Conservation (phyloP, 2,329 filamentous ascomycete species). For the Graphiopsis chlorocephala region DNA sequence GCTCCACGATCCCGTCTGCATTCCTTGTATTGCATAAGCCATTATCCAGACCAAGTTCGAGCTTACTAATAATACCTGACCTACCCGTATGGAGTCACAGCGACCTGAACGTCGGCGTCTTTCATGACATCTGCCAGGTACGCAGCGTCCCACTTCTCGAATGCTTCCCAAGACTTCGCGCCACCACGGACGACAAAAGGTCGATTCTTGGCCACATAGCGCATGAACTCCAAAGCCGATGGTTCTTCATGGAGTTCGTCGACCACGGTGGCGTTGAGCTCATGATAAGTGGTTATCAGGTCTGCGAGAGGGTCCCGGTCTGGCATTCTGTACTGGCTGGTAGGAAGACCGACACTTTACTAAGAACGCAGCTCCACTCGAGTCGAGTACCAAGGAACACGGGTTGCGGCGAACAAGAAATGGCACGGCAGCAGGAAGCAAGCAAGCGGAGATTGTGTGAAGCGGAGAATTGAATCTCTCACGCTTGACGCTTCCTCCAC, state of each 20-base stretch:
- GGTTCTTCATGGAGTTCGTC: slow-evolving; percentile 64
- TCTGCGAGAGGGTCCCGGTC: slow-evolving; percentile 3
- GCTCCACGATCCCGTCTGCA: slow-evolving; percentile 61
- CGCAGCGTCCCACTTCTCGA: slow-evolving; percentile 58
- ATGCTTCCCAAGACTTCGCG: slow-evolving; percentile 62
- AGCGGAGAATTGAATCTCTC: neutral
- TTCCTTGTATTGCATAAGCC: slow-evolving; percentile 44
- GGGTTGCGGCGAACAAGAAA: neutral
- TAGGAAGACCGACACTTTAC: neutral
- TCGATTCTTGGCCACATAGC: slow-evolving; percentile 69
- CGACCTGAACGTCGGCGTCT: slow-evolving; percentile 65
- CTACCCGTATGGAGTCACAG: slow-evolving; percentile 70
- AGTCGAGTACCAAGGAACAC: neutral
- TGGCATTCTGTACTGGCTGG: neutral
- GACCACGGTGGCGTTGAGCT: slow-evolving; percentile 62
- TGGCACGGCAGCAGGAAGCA: neutral
- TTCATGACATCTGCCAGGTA: slow-evolving; percentile 58
- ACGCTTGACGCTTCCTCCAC: neutral
- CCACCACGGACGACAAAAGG: slow-evolving; percentile 70
- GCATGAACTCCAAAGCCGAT: slow-evolving; percentile 75
- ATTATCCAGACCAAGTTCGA: neutral
- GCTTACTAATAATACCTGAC: slow-evolving; percentile 34
- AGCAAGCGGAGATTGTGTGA: neutral
- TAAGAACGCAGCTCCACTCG: neutral
- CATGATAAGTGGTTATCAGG: slow-evolving; percentile 68